Evolutionary conservation across 2,329 filamentous ascomycete genomes (phyloP).

Genomic region (Sporothrix globosa): DNA sequence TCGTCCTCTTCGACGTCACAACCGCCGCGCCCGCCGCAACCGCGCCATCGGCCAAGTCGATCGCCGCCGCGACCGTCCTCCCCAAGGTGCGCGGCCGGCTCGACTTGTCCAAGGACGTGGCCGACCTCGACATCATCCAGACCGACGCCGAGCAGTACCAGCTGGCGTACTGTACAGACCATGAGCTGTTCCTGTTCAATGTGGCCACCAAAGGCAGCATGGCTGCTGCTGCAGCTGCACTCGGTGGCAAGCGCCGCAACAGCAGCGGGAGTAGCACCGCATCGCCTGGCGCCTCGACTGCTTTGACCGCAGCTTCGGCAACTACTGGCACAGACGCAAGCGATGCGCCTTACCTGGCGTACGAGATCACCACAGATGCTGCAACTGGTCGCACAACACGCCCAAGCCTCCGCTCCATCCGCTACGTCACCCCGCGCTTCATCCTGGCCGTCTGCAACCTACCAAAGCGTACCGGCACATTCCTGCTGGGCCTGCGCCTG

Average conservation of each 20-base stretch:
- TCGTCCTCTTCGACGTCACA: constrained; percentile 76
- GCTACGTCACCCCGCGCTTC: constrained; percentile 62
- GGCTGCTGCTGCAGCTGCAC: neutral
- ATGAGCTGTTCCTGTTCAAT: constrained; percentile 70
- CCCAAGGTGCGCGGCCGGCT: constrained; percentile 55
- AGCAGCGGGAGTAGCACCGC: neutral
- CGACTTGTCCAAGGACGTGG: constrained; percentile 60
- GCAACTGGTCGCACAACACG: constrained; percentile 46
- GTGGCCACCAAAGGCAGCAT: constrained; percentile 53
- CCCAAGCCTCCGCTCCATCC: constrained; percentile 60
- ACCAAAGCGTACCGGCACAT: constrained; percentile 60
- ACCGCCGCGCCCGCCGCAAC: constrained; percentile 50
- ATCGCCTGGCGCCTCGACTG: neutral
- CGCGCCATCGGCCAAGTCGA: constrained; percentile 13
- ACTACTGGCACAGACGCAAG: constrained; percentile 34
- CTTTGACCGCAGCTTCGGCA: neutral
- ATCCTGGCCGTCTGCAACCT: constrained; percentile 62
- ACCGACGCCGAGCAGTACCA: constrained; percentile 65
- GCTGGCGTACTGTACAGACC: constrained; percentile 77
- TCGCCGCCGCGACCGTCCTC: constrained; percentile 19
- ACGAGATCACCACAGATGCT: constrained; percentile 56
- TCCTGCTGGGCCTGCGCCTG: constrained; percentile 61
- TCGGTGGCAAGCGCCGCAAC: neutral
- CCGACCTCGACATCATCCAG: constrained; percentile 72
- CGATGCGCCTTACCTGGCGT: constrained; percentile 56